Evolutionary conservation across 352 stramenopile species (phyloP).

Genomic region (Globisporangium abappressorium): DNA sequence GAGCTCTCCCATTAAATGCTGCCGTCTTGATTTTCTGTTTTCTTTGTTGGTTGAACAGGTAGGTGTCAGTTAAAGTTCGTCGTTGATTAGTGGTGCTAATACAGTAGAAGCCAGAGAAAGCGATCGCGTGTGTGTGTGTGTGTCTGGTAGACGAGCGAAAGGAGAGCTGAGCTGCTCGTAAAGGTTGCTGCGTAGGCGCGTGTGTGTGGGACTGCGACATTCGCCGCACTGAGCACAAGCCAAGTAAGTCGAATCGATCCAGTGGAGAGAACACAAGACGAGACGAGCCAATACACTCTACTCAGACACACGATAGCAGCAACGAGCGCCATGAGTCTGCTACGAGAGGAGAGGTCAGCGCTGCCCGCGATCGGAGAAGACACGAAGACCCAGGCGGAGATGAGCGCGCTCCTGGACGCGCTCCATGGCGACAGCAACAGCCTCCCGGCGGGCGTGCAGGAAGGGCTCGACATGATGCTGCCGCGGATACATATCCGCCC

Average conservation of each 20-base stretch:
- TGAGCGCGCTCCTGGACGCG: constrained; percentile 12
- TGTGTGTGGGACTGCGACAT: neutral
- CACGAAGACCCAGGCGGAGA: constrained; percentile 25
- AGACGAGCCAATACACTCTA: neutral
- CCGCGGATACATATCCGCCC: constrained; percentile 18
- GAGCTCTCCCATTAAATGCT: neutral
- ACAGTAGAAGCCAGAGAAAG: neutral
- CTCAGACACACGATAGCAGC: neutral
- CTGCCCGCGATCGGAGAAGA: constrained; percentile 54
- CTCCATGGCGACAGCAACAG: constrained; percentile 8
- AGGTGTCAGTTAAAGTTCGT: neutral
- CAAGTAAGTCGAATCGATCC: neutral
- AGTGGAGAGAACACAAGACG: neutral
- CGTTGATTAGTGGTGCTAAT: neutral
- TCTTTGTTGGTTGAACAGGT: neutral
- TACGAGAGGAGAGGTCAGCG: constrained; percentile 23
- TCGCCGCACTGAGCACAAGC: constrained; percentile 1
- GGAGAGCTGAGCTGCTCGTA: neutral
- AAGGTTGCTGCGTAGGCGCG: neutral
- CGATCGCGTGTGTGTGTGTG: neutral
- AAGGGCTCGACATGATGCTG: constrained; percentile 13
- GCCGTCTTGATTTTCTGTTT: neutral
- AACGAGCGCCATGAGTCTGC: constrained; percentile 10
- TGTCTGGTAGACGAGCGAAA: neutral
- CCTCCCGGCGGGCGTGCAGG: constrained; percentile 2